Evolutionary conservation across 768 basidiomycete genomes (phyloP).

Genomic region (Tricholoma matsutake): DNA sequence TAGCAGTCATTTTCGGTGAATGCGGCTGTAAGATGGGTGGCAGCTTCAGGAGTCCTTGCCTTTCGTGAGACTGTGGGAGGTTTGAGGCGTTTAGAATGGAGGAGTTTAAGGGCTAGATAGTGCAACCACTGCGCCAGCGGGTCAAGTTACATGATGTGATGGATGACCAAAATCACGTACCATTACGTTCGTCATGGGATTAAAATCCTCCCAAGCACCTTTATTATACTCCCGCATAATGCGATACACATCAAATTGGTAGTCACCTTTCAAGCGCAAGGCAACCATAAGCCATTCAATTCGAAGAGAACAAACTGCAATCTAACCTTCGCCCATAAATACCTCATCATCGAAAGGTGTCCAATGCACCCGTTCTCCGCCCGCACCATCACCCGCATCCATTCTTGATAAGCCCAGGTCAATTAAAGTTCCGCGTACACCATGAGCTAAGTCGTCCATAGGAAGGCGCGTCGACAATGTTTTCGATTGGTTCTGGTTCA

Average conservation of each 20-base stretch:
- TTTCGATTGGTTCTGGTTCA: slow-evolving; percentile 32
- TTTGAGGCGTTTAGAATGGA: slow-evolving; percentile 66
- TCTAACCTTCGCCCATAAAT: slow-evolving; percentile 85
- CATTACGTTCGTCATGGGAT: slow-evolving; percentile 87
- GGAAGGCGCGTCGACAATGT: slow-evolving; percentile 26
- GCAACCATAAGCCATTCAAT: neutral
- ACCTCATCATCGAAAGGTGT: slow-evolving; percentile 85
- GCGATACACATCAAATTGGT: slow-evolving; percentile 94
- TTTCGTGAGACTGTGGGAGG: slow-evolving; percentile 45
- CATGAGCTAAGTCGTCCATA: slow-evolving; percentile 68
- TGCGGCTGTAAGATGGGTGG: slow-evolving; percentile 20
- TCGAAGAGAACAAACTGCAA: neutral
- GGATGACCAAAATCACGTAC: slow-evolving; percentile 39
- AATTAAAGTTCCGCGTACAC: slow-evolving; percentile 82
- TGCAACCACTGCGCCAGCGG: slow-evolving; percentile 77
- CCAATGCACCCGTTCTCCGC: slow-evolving; percentile 56
- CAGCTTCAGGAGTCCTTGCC: slow-evolving; percentile 24
- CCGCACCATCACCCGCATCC: slow-evolving; percentile 50
- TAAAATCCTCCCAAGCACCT: slow-evolving; percentile 70
- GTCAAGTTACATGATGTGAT: slow-evolving; percentile 6
- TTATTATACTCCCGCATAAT: slow-evolving; percentile 70
- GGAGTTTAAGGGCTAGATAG: slow-evolving; percentile 72
- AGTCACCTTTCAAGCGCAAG: slow-evolving; percentile 55
- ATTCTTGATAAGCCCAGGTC: slow-evolving; percentile 93
- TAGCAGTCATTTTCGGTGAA: slow-evolving; percentile 71